A percentile compares a stretch with the other conserved stretches of the same genome.
phyloP scores from a whole-genome alignment of 768 basidiomycete genomes.

The Rhodotorula babjevae region DNA sequence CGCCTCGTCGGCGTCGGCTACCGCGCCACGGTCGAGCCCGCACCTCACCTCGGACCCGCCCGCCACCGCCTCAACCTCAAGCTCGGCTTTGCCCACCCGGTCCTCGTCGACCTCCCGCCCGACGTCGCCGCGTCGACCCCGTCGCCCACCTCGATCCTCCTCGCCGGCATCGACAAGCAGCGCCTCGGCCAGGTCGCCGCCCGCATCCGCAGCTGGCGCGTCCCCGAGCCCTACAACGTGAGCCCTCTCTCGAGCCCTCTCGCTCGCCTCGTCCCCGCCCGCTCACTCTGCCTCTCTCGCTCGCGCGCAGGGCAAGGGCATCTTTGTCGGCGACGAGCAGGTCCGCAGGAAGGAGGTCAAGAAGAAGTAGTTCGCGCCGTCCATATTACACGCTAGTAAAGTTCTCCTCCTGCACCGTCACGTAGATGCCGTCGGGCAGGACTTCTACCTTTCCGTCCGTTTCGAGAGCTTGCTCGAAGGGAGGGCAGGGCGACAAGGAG shows the following conservation, averaged over 20 bases:
- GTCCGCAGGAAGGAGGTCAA: conserved; percentile 86
- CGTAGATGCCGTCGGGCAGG: too few species aligned
- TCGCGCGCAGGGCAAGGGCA: conserved; percentile 58
- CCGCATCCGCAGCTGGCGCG: conserved; percentile 71
- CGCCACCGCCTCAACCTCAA: conserved; percentile 67
- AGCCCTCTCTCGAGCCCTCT: neutral
- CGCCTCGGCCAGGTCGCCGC: conserved; percentile 81
- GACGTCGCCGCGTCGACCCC: conserved; percentile 77
- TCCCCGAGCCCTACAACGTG: conserved; percentile 94
- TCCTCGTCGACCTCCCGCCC: conserved; percentile 73
- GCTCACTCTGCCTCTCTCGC: neutral
- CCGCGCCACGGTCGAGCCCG: conserved; percentile 76
- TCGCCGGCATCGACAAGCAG: conserved; percentile 84
- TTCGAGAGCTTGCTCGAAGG: too few species aligned
- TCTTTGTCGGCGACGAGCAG: conserved; percentile 88
- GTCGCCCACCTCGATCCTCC: conserved; percentile 71
- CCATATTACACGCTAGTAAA: too few species aligned
- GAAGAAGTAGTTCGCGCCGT: conserved; percentile 64
- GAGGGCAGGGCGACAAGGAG: too few species aligned
- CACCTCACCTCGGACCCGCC: conserved; percentile 50
- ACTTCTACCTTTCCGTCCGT: too few species aligned
- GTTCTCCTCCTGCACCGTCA: too few species aligned
- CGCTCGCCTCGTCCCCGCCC: too few species aligned
- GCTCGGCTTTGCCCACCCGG: conserved; percentile 83
- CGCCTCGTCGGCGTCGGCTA: conserved; percentile 94